phyloP scores from a whole-genome alignment of 495 filamentous ascomycete species.

The Gamarada debralockiae region DNA sequence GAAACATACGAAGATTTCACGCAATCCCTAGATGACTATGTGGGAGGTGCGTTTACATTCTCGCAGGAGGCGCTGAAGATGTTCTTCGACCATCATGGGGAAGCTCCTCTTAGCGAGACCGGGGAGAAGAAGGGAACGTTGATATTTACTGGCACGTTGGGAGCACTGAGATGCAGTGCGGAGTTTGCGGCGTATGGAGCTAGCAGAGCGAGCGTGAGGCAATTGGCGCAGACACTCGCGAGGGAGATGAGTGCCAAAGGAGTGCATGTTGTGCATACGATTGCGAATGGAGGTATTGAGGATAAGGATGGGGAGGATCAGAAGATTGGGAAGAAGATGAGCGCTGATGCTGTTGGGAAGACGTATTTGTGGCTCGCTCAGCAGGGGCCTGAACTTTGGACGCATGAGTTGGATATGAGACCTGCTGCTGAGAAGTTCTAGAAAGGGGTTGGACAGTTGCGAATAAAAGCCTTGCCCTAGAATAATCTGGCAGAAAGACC shows the following conservation, averaged over 20 bases:
- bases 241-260: constrained; percentile 42
- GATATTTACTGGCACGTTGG: constrained; percentile 46
- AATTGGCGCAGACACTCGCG: constrained; percentile 41
- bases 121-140: constrained; percentile 43
- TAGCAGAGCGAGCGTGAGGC: constrained; percentile 35
- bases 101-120: constrained; percentile 28
- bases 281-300: constrained; percentile 40
- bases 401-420: constrained; percentile 41
- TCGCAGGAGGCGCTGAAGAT: constrained; percentile 36
- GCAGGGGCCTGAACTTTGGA: constrained; percentile 37
- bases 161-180: constrained; percentile 38
- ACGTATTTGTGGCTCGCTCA: constrained; percentile 42
- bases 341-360: constrained; percentile 42
- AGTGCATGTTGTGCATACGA: constrained; percentile 44
- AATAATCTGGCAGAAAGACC: too few relatives aligned
- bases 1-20: constrained; percentile 42
- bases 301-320: constrained; percentile 40
- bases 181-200: constrained; percentile 45
- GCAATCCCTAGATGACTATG: constrained; percentile 35
- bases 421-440: constrained; percentile 44
- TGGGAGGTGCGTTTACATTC: constrained; percentile 45
- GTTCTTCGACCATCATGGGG: constrained; percentile 41
- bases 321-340: constrained; percentile 39
- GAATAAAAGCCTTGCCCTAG: too few relatives aligned
- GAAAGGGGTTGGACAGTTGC: too few relatives aligned